Base-by-base conservation (phyloP, 2,329 filamentous ascomycete species). In the Tricladium varicosporioides region DNA sequence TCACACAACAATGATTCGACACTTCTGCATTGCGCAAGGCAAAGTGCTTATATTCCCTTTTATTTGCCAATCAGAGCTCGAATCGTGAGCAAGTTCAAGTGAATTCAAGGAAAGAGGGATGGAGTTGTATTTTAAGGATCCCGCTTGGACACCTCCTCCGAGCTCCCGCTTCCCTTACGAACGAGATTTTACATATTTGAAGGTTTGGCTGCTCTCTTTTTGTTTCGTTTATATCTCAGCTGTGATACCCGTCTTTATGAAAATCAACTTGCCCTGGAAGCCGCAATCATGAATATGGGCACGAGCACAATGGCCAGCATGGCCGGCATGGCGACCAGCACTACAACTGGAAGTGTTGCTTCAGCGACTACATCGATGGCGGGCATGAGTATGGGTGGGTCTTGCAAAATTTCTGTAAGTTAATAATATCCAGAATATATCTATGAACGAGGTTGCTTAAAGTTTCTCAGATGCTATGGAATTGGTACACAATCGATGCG, bases 401-500 rank as follows among this genome's bases (percentile, higher is more conserved):
- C 19, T 27, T 65, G 58, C 48, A 58, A 63, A 33, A 62, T 63
- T 11, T 60, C 60, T 42, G 57, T 61, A 54, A 42, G 45, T 49
- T 9, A 40, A 40, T 10, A 40, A 11, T 10, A 11, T 10, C 36
- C 4, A 13, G 11, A 40, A 13, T 40, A 40, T n/a, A 5, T n/a
- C 36, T 40, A 40, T 40, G 10, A 11, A 40, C 4, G 5, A 40
- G 11, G 2, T 13, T 10, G n/a, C 36, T 40, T 5, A 40, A 4
- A 11, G 11, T 40, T 40, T 40, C 36, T 13, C 36, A 89, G 86
- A 92, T 91, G 88, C 76, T 90, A 44, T 91, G 88, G 87, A 92
- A 91, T 71, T 90, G 87, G 86, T 78, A 88, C 70, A 87, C 85
- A 2, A 76, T 89, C 69, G 84, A 88, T 69, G 74, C 85, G n/a